Evolutionary conservation across 139 green algal genomes (phyloP).

Genomic region (Micromonas commoda): DNA sequence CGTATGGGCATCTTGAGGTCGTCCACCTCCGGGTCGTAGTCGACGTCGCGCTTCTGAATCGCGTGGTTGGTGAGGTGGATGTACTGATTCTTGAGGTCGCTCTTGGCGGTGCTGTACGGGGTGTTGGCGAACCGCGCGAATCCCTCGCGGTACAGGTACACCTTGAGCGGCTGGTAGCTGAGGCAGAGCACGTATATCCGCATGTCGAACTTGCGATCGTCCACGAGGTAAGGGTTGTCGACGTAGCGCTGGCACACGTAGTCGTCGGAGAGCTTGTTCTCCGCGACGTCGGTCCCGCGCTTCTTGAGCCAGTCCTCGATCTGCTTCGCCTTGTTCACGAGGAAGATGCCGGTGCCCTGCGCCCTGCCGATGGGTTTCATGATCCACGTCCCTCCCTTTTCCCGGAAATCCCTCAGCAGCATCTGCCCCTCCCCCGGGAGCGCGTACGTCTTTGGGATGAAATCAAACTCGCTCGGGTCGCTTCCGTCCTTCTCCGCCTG

Average conservation of each 20-base stretch:
- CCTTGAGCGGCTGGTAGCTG: constrained; percentile 37
- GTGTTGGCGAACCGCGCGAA: constrained; percentile 48
- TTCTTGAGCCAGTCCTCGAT: constrained; percentile 35
- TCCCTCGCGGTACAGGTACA: constrained; percentile 43
- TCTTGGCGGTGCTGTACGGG: constrained; percentile 39
- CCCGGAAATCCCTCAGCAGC: constrained; percentile 35
- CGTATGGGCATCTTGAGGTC: constrained; percentile 54
- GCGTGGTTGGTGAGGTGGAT: constrained; percentile 51
- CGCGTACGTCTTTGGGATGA: constrained; percentile 33
- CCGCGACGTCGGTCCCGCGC: neutral
- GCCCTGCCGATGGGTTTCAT: constrained; percentile 42
- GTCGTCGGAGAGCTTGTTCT: constrained; percentile 42
- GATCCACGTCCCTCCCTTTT: constrained; percentile 36
- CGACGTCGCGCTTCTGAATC: constrained; percentile 45
- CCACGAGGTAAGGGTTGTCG: constrained; percentile 46
- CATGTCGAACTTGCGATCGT: constrained; percentile 79
- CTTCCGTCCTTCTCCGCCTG: constrained; percentile 39
- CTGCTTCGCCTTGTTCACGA: constrained; percentile 39
- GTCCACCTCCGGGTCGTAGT: constrained; percentile 40
- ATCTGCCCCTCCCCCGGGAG: constrained; percentile 29
- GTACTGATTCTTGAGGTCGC: constrained; percentile 38
- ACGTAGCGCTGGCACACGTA: constrained; percentile 49
- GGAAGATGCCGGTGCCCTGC: constrained; percentile 45
- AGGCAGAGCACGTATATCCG: constrained; percentile 69
- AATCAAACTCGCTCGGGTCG: constrained; percentile 30